Base-by-base conservation (phyloP, 768 basidiomycete species). In the Panaeolus papilionaceus region DNA sequence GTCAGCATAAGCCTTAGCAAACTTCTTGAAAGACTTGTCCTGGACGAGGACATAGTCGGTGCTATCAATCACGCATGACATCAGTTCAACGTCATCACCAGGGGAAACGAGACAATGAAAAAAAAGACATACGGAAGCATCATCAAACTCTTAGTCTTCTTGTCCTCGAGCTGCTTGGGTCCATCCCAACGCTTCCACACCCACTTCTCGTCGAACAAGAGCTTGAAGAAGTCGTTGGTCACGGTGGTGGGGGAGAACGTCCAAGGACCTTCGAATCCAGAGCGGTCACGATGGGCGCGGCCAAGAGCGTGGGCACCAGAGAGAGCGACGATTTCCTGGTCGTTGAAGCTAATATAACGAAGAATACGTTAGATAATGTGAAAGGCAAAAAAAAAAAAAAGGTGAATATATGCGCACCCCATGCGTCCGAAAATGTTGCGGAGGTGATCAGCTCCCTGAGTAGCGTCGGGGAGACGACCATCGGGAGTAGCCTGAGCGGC, bases 321-420 rank as follows among this genome's bases (percentile, higher is more conserved):
- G 71, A 98, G 92, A 65, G 95, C 94, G 68, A 98, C 96, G 62
- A 99, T 99, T 81, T 98, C 97, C 79, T 94, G 94, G 80, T 99
- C 97, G 76, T 95, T 92, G 85, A 98, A 96, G 64, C 84, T 85
- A 44, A 38, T 26, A 63, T 37, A 37, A 11, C 65, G 63, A 23
- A n/a, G 49, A n/a, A 18, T 18, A 49, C 0, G 49, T 69, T 28
- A 70, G 61, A 20, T 38, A 12, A 28, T 2, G n/a, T 14, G 26
- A 23, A 49, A 26, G n/a, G 39, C 20, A 7, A 42, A 54, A 16
- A 37, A 49, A 5, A 7, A 42, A 54, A 16, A 37, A 49, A 5
- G 61, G 64, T 37, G 47, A 8, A 62, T 61, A 33, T 45, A 49
- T 26, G 67, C 77, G 51, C 73, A 84, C 82, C 92, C 95, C 95